These are phyloP conservation scores for Starmera stellimalicola DNA, from an alignment of 1,139 yeast genomes.

Conservation along the genomic window DNA sequence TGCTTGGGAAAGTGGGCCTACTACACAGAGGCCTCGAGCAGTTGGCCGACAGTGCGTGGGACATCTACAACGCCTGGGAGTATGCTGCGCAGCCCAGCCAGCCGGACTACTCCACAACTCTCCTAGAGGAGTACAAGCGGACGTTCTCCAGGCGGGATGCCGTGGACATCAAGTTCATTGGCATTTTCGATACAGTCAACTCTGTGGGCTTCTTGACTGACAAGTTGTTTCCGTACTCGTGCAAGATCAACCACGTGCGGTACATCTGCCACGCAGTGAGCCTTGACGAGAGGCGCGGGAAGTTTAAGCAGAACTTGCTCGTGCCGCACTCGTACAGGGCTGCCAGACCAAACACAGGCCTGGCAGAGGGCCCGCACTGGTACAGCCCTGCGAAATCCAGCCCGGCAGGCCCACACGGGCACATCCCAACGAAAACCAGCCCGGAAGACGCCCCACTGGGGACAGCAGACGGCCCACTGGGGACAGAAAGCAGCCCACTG, in stretches of 20 bases:
- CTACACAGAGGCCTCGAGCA: conserved; percentile 43
- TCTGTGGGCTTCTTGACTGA: conserved; percentile 53
- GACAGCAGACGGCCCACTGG: no score
- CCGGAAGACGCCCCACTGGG: no score
- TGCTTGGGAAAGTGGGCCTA: conserved; percentile 53
- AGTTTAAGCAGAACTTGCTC: conserved; percentile 48
- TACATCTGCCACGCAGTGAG: conserved; percentile 60
- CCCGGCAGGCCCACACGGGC: no score
- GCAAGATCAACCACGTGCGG: conserved; percentile 37
- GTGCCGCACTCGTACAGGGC: conserved; percentile 32
- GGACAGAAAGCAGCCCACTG: no score
- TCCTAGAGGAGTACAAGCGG: conserved; percentile 40
- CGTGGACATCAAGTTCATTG: conserved; percentile 45
- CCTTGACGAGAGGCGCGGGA: conserved; percentile 54
- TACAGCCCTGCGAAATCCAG: no score
- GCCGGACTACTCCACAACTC: conserved; percentile 29
- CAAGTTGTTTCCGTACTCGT: conserved; percentile 46
- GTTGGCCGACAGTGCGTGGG: conserved; percentile 51
- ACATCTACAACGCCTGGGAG: conserved; percentile 52
- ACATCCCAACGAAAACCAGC: no score
- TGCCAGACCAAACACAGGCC: no score
- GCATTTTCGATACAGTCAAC: conserved; percentile 58
- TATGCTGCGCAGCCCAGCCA: conserved; percentile 45
- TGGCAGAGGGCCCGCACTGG: no score
- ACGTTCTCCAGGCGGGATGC: conserved; percentile 36